Percentiles rank a stretch among this genome's conserved stretches.
phyloP scores from a whole-genome alignment of 1,284 basidiomycete species.

The Ustilago tritici region DNA sequence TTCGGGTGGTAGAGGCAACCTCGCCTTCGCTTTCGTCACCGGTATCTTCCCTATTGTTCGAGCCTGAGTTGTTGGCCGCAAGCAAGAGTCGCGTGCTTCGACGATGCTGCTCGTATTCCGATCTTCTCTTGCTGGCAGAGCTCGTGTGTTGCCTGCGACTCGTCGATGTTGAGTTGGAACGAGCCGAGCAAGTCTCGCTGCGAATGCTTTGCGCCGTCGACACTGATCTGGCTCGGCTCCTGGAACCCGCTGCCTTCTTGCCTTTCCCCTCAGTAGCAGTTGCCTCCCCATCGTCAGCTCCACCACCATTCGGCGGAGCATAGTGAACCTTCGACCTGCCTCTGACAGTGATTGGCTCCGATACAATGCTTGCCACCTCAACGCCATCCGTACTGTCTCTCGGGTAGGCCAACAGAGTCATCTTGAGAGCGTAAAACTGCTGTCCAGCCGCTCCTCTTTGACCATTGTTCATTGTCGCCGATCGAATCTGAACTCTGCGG shows the following conservation, averaged over 20 bases:
- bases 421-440: constrained; percentile 50
- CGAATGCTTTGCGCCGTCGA: not conserved
- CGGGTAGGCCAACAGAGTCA: constrained; percentile 42
- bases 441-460: constrained; percentile 40
- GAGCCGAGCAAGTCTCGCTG: not conserved
- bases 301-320: not conserved
- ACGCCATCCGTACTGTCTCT: constrained; percentile 8
- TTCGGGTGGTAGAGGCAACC: not conserved
- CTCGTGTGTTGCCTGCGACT: not conserved
- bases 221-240: not conserved
- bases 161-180: not conserved
- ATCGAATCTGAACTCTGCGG: constrained; percentile 47
- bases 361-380: constrained; percentile 30
- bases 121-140: not conserved
- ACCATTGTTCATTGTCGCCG: constrained; percentile 54
- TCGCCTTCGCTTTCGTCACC: constrained; percentile 7
- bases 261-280: not conserved
- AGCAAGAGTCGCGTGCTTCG: constrained; percentile 23
- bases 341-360: constrained; percentile 47
- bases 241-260: not conserved
- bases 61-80: not conserved
- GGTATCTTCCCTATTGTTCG: constrained; percentile 7
- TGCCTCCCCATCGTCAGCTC: not conserved
- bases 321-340: constrained; percentile 52
- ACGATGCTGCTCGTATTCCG: constrained; percentile 2